Evolutionary conservation across 139 green algal genomes (phyloP).

Genomic region (Spirogloea muscicola): DNA sequence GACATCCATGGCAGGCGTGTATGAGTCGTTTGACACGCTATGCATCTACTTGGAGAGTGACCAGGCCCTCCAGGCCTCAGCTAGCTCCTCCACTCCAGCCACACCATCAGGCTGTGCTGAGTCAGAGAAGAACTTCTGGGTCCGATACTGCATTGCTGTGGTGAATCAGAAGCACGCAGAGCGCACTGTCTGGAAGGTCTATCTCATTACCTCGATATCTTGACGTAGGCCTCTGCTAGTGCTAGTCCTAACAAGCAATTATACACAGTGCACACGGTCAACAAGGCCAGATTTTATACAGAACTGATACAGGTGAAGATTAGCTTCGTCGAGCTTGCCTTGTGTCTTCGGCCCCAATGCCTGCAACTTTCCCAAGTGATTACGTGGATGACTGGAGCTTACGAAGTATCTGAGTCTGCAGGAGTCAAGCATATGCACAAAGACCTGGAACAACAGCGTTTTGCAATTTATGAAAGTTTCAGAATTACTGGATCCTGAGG

Average conservation of each 20-base stretch:
- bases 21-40: constrained; percentile 60
- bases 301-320: too few relatives aligned
- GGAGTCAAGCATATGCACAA: constrained; percentile 66
- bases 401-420: too few relatives aligned
- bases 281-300: too few relatives aligned
- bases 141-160: constrained; percentile 65
- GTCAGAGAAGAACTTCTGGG: constrained; percentile 62
- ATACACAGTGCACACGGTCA: too few relatives aligned
- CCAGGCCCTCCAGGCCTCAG: neutral
- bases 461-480: constrained; percentile 66
- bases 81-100: neutral
- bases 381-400: too few relatives aligned
- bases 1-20: constrained; percentile 34
- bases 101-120: constrained; percentile 3
- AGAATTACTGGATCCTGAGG: constrained; percentile 56
- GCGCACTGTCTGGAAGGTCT: constrained; percentile 61
- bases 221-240: too few relatives aligned
- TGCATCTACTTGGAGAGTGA: constrained; percentile 64
- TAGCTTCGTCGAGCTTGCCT: too few relatives aligned
- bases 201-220: too few relatives aligned
- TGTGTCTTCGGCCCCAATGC: too few relatives aligned
- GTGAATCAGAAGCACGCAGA: constrained; percentile 60
- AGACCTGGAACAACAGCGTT: constrained; percentile 71
- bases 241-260: too few relatives aligned
- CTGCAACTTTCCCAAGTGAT: too few relatives aligned